Conservation (phyloP, 441 rosid species). For the Viola pubescens region DNA sequence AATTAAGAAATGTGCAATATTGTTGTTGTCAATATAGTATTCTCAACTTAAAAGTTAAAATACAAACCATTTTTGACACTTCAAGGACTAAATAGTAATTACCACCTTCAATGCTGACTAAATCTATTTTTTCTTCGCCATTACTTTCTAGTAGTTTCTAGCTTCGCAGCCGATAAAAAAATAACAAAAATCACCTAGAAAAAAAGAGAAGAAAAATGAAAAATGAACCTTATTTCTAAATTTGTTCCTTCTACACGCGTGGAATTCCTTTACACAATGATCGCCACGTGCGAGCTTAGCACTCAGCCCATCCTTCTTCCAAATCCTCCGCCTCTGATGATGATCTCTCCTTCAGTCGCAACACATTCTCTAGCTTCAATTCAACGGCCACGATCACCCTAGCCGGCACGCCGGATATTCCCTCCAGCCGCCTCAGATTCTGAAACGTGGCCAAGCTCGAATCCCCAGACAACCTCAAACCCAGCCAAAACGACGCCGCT, state of each 20-base stretch:
- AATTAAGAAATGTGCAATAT: too few species aligned
- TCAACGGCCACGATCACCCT: constrained; percentile 38
- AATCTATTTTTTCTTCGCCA: too few species aligned
- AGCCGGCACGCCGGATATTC: constrained; percentile 37
- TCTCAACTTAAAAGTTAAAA: too few species aligned
- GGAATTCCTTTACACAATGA: not conserved
- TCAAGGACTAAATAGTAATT: too few species aligned
- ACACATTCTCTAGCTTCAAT: constrained; percentile 25
- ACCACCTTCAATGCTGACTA: too few species aligned
- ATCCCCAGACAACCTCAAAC: constrained; percentile 25
- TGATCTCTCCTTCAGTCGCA: constrained; percentile 15
- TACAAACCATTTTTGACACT: too few species aligned
- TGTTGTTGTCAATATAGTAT: too few species aligned
- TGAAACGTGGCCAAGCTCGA: constrained; percentile 19
- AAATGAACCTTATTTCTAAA: too few species aligned
- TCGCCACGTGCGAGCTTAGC: not conserved
- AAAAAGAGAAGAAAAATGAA: too few species aligned
- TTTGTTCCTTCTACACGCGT: not conserved
- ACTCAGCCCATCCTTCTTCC: constrained; percentile 59
- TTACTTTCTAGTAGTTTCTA: too few species aligned
- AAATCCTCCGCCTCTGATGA: constrained; percentile 13
- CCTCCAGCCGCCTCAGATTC: constrained; percentile 36
- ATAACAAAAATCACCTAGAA: too few species aligned
- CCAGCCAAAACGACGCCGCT: constrained; percentile 59
- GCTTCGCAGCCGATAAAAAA: too few species aligned